A percentile compares a stretch with the other conserved stretches of the same genome.
phyloP scores from a whole-genome alignment of 169 alveolate species.

The Cystoisospora suis region DNA sequence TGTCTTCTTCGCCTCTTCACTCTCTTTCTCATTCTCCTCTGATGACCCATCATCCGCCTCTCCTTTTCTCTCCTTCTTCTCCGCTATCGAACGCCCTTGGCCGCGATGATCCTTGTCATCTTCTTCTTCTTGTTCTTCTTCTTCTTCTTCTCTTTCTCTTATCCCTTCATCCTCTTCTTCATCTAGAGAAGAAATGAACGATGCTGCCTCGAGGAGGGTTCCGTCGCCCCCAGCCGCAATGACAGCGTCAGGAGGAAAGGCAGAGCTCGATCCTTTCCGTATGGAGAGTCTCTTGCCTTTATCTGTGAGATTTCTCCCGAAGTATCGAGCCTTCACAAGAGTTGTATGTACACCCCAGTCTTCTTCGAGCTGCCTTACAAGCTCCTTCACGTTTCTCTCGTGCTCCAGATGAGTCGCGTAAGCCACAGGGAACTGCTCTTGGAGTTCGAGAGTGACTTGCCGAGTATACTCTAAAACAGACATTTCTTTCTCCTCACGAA shows the following conservation, averaged over 20 bases:
- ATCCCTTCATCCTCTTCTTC: not conserved
- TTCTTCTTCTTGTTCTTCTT: not conserved
- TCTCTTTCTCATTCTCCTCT: not conserved
- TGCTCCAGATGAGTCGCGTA: slow-evolving; percentile 50
- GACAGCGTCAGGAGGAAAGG: slow-evolving; percentile 58
- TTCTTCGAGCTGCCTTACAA: slow-evolving; percentile 48
- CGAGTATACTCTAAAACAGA: too few relatives aligned
- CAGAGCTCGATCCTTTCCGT: slow-evolving; percentile 3
- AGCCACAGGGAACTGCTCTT: slow-evolving; percentile 44
- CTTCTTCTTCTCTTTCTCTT: not conserved
- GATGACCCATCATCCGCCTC: not conserved
- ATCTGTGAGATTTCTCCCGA: not conserved
- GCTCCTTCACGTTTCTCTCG: slow-evolving; percentile 27
- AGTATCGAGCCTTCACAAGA: slow-evolving; percentile 36
- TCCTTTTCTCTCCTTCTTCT: not conserved
- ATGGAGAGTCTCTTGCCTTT: not conserved
- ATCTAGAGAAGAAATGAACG: slow-evolving; percentile 73
- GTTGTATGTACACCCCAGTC: slow-evolving; percentile 52
- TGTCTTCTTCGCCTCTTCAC: not conserved
- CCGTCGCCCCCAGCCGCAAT: slow-evolving; percentile 81
- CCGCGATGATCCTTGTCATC: not conserved
- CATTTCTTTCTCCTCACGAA: too few relatives aligned
- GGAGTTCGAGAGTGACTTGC: slow-evolving; percentile 1
- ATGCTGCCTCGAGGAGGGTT: slow-evolving; percentile 81
- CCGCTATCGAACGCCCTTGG: too few relatives aligned